These are phyloP conservation scores for Candida sanyiensis DNA, from an alignment of 805 yeast species.

Conservation along the genomic window DNA sequence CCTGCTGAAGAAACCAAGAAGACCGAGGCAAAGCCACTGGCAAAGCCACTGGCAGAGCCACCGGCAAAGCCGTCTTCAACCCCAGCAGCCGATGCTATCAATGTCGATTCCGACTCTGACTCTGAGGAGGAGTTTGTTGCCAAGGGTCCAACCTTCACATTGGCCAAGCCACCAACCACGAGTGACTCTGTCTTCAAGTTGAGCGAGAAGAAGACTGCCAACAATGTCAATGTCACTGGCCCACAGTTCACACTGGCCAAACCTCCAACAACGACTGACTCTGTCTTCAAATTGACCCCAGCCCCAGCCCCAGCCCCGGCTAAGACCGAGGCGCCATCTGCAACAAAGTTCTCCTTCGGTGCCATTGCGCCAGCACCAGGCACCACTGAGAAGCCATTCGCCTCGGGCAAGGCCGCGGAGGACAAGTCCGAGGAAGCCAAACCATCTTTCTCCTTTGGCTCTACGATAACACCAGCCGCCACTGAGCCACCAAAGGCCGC, in stretches of 20 bases:
- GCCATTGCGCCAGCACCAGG: constrained; percentile 10
- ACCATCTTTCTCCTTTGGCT: constrained; percentile 18
- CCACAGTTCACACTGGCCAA: constrained; percentile 37
- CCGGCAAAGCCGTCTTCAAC: neutral
- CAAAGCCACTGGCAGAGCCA: neutral
- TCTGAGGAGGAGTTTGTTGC: constrained; percentile 58
- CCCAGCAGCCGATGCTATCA: constrained; percentile 1
- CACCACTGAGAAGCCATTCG: neutral
- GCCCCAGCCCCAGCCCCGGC: constrained; percentile 3
- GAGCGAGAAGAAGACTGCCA: constrained; percentile 22
- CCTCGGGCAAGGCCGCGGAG: neutral
- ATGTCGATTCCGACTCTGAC: constrained; percentile 31
- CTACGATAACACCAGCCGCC: constrained; percentile 5
- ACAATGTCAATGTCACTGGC: constrained; percentile 30
- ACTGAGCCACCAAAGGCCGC: no score
- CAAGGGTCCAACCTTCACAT: constrained; percentile 65
- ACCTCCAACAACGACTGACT: constrained; percentile 25
- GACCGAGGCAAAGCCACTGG: no score
- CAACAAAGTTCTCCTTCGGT: constrained; percentile 8
- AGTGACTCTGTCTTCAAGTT: constrained; percentile 47
- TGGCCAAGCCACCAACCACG: constrained; percentile 42
- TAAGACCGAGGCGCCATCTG: constrained; percentile 3
- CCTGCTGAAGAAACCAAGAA: neutral
- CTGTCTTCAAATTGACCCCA: constrained; percentile 30
- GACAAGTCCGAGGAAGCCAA: constrained; percentile 1